phyloP scores from a whole-genome alignment of 371 early-diverging fungal species.

The Saksenaea oblongispora region DNA sequence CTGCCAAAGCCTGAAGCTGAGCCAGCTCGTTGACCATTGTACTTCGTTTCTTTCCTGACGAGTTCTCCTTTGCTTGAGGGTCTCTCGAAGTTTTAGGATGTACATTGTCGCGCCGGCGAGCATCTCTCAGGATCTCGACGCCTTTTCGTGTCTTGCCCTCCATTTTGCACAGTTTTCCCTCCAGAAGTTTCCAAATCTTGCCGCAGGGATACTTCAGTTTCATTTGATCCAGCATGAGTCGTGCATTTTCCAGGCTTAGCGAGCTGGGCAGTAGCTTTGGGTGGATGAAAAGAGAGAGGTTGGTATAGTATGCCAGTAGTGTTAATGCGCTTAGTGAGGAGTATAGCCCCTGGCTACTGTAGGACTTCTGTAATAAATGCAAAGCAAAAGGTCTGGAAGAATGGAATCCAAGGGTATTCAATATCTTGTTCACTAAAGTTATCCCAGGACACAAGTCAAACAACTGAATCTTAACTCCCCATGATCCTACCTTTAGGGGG shows the following conservation, averaged over 20 bases:
- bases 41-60: constrained; percentile 1
- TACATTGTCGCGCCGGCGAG: constrained; percentile 30
- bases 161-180: constrained; percentile 49
- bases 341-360: constrained; percentile 38
- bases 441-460: background rate
- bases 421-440: constrained; percentile 37
- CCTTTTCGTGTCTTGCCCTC: constrained; percentile 45
- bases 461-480: constrained; percentile 1
- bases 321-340: constrained; percentile 43
- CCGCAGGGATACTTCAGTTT: constrained; percentile 36
- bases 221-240: constrained; percentile 40
- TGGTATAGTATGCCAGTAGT: constrained; percentile 47
- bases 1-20: constrained; percentile 44
- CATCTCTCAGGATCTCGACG: constrained; percentile 45
- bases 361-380: constrained; percentile 40
- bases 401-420: constrained; percentile 51
- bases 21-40: constrained; percentile 29
- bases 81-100: background rate
- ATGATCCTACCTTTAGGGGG: constrained; percentile 43
- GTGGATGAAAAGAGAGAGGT: constrained; percentile 48
- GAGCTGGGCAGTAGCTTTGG: constrained; percentile 43
- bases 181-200: constrained; percentile 46
- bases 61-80: constrained; percentile 6
- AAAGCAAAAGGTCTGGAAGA: constrained; percentile 51
- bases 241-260: constrained; percentile 31